Base-by-base conservation (phyloP, 2,329 filamentous ascomycete genomes). In the Monosporascus sp. region DNA sequence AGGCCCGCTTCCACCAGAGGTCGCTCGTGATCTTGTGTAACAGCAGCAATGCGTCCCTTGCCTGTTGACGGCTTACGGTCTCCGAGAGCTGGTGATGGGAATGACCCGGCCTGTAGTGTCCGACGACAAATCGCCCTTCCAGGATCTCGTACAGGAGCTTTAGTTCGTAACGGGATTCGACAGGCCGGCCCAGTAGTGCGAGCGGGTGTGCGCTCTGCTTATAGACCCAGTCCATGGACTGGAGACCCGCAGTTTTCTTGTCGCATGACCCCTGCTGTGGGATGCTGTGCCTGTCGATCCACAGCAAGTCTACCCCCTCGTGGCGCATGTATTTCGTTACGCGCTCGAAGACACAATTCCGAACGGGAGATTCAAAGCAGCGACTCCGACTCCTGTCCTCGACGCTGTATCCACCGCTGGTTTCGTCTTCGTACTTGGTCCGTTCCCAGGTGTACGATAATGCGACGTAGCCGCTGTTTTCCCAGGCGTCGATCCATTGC, bases 1-100 rank as follows among this genome's bases (percentile, higher is more conserved):
- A 70, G 2, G 64, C 65, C 6, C 67, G 57, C 0, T 41, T 54
- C 66, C 65, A 70, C 66, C 65, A 69, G 3, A 36, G 42, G 9
- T 68, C 65, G 1, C 31, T 34, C 0, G 63, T 66, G 15, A 50
- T 50, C n/a, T 22, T 9, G 22, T 42, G 22, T 44, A 50, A 11
- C 17, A 45, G 27, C 36, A 45, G 8, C 27, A 50, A 36, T 8
- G 24, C 31, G n/a, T 50, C 11, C 20, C 17, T 22, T 18, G 36
- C 39, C 27, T 14, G 17, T 11, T 4, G 14, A 9, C 39, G 38
- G 8, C 11, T 18, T 2, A 3, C 6, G 18, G 6, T 37, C n/a
- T 11, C 18, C 1, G 14, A 31, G 25, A 37, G 49, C 39, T 37
- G 38, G 6, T 18, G 27, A 11, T 31, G 27, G 27, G 9, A 45